Conservation (phyloP, 2,329 filamentous ascomycete genomes). For the Fusarium succisae region DNA sequence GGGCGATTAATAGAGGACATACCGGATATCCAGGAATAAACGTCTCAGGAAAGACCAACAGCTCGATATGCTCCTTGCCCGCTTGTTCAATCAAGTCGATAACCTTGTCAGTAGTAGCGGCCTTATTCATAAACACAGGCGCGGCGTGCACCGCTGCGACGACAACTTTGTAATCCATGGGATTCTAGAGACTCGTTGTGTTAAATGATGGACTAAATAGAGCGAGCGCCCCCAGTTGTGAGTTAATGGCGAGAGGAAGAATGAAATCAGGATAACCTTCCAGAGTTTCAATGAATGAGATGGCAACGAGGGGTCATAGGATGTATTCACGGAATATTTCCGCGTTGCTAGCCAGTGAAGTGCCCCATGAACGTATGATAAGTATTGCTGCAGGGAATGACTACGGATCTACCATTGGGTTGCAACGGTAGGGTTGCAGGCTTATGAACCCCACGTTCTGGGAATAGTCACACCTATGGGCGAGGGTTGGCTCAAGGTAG, state of each 20-base stretch:
- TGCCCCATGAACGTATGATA: neutral
- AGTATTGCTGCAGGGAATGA: neutral
- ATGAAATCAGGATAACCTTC: neutral
- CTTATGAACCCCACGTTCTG: neutral
- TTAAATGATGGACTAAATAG: no score
- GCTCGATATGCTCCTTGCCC: neutral
- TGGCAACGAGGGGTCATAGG: neutral
- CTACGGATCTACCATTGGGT: neutral
- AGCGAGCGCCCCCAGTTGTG: no score
- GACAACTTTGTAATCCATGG: neutral
- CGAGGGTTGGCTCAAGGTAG: neutral
- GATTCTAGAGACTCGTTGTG: neutral
- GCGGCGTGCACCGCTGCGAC: neutral
- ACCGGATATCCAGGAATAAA: neutral
- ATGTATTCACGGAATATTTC: neutral
- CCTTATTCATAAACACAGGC: neutral
- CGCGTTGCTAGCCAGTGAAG: neutral
- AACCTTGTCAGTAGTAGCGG: neutral
- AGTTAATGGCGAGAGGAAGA: no score
- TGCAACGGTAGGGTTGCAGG: neutral
- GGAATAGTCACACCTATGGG: neutral
- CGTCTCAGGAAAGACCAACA: neutral
- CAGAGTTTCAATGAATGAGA: neutral
- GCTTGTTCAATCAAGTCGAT: neutral
- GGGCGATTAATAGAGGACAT: fast-evolving